phyloP scores from a whole-genome alignment of 805 yeast genomes.

The Tetrapisispora pingtungensis region DNA sequence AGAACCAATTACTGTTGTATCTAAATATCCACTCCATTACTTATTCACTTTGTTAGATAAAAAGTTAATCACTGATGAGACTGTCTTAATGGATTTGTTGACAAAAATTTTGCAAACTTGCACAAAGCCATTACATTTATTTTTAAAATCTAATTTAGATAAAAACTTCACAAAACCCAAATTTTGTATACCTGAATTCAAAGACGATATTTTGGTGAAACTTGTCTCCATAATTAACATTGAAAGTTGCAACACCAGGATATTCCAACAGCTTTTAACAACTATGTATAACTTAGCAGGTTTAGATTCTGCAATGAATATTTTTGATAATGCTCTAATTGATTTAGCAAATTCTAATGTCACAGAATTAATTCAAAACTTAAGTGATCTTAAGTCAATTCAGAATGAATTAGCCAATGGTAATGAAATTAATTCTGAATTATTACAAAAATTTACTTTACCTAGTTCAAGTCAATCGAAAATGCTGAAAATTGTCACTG shows the following conservation, averaged over 20 bases:
- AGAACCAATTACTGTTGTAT: conserved; percentile 26
- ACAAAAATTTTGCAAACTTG: conserved; percentile 69
- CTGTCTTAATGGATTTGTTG: conserved; percentile 63
- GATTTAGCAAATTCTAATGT: conserved; percentile 54
- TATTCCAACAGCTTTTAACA: conserved; percentile 74
- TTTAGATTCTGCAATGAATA: conserved; percentile 48
- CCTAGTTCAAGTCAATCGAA: conserved; percentile 84
- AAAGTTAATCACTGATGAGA: conserved; percentile 57
- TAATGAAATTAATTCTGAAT: conserved; percentile 41
- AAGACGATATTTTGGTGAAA: conserved; percentile 48
- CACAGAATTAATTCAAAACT: conserved; percentile 41
- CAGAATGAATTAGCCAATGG: conserved; percentile 32
- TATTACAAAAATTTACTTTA: conserved; percentile 60
- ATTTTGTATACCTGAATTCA: conserved; percentile 50
- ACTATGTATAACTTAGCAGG: conserved; percentile 68
- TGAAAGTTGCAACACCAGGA: conserved; percentile 75
- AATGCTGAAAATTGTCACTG: conserved; percentile 74
- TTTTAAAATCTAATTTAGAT: conserved; percentile 36
- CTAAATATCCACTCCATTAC: conserved; percentile 64
- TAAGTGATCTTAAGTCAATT: conserved; percentile 39
- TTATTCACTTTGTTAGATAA: conserved; percentile 54
- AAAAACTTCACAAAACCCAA: conserved; percentile 21
- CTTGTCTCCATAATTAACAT: conserved; percentile 61
- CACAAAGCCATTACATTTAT: conserved; percentile 56
- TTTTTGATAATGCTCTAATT: conserved; percentile 60